Conservation (phyloP, 257 asterid genomes). For the Buddleja alternifolia region DNA sequence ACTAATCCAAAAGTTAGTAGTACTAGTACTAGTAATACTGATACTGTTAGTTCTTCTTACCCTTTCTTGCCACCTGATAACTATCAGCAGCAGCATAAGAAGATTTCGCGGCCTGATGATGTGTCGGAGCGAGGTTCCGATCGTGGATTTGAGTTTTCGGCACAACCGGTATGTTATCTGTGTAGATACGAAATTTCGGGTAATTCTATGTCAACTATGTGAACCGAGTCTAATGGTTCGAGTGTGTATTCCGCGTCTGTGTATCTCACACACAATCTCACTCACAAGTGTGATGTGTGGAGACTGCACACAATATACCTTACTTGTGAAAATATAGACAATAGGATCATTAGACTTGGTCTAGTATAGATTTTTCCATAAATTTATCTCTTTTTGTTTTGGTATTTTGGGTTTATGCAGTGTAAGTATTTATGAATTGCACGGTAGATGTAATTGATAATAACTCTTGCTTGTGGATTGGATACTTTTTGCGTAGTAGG, state of each 20-base stretch:
- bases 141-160: slow-evolving; percentile 45
- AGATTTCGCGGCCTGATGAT: slow-evolving; percentile 33
- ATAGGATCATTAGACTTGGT: no score
- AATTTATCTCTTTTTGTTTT: not conserved
- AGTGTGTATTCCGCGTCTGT: no score
- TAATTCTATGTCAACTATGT: no score
- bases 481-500: not conserved
- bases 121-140: slow-evolving; percentile 42
- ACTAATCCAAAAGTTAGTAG: slow-evolving; percentile 31
- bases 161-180: slow-evolving; percentile 50
- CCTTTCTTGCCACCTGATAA: slow-evolving; percentile 55
- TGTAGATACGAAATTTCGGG: not conserved
- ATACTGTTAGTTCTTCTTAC: slow-evolving; percentile 40
- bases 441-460: not conserved
- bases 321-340: no score
- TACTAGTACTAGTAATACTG: slow-evolving; percentile 26
- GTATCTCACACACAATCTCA: no score
- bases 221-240: no score
- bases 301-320: no score
- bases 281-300: no score
- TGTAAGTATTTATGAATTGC: not conserved
- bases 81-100: slow-evolving; percentile 43
- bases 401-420: not conserved
- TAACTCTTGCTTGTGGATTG: not conserved
- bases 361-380: no score